phyloP scores from a whole-genome alignment of 148 eudicot genomes.

The Chenopodium formosanum region DNA sequence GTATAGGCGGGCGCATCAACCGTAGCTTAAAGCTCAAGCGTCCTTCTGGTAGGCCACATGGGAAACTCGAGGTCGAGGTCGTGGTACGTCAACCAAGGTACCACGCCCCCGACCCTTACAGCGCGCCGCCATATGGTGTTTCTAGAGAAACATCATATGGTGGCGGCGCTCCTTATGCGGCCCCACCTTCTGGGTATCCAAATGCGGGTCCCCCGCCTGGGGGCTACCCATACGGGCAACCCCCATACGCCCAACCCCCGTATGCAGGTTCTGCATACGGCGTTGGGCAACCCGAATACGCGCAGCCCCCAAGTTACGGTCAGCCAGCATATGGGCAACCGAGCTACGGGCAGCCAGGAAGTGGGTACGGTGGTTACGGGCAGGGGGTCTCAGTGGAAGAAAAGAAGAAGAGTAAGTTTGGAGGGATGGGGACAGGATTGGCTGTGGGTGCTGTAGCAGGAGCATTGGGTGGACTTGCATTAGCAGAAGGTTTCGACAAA shows the following conservation, averaged over 20 bases:
- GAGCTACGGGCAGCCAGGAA: conserved; percentile 26
- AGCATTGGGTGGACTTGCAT: conserved; percentile 66
- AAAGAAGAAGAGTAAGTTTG: conserved; percentile 60
- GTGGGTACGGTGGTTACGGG: conserved; percentile 26
- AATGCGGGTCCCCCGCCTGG: not conserved
- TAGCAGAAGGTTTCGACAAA: conserved; percentile 63
- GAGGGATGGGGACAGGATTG: conserved; percentile 84
- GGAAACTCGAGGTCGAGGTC: conserved; percentile 53
- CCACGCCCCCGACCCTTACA: conserved; percentile 54
- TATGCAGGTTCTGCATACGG: conserved; percentile 17
- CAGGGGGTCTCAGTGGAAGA: conserved; percentile 35
- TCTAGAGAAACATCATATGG: not conserved
- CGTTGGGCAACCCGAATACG: conserved; percentile 7
- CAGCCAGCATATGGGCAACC: conserved; percentile 20
- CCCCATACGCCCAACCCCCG: conserved; percentile 12
- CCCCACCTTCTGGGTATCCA: not conserved
- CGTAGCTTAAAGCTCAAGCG: conserved; percentile 58
- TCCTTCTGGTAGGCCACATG: conserved; percentile 91
- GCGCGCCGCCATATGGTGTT: conserved; percentile 56
- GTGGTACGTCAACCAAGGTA: conserved; percentile 48
- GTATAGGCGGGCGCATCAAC: conserved; percentile 33
- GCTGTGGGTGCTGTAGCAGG: conserved; percentile 93
- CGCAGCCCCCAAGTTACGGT: conserved; percentile 21
- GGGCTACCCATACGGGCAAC: conserved; percentile 19
- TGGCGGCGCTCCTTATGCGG: not conserved